Conservation (phyloP, 257 asterid genomes). For the Knoxia roxburghii region DNA sequence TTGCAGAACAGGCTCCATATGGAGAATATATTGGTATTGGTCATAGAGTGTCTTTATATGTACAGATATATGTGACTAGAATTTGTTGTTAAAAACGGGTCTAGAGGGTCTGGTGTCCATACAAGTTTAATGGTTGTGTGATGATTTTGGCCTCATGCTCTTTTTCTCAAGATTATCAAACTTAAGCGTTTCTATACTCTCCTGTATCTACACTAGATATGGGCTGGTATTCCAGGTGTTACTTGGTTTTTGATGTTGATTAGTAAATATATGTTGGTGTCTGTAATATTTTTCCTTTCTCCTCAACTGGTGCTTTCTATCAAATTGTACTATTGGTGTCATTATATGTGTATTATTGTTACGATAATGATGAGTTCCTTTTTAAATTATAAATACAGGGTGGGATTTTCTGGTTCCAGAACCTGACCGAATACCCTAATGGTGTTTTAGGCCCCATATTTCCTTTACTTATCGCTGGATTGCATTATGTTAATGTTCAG, state of each 20-base stretch:
- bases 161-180: not conserved
- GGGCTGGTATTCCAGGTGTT: not conserved
- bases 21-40: not conserved
- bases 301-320: not conserved
- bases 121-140: not conserved
- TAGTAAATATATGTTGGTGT: not conserved
- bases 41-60: not conserved
- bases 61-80: not conserved
- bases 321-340: not conserved
- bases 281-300: not conserved
- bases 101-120: not conserved
- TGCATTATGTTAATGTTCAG: conserved; percentile 72
- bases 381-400: conserved; percentile 55
- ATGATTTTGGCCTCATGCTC: not conserved
- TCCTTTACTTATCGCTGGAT: conserved; percentile 64
- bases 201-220: not conserved
- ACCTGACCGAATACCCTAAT: conserved; percentile 69
- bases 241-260: not conserved
- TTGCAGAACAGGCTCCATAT: too few species aligned
- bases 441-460: conserved; percentile 70
- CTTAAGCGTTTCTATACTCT: not conserved
- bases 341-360: not conserved
- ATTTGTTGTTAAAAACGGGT: not conserved
- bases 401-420: conserved; percentile 83
- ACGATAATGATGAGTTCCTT: conserved; percentile 15